A percentile compares a stretch with the other conserved stretches of the same genome.
Conservation (phyloP, 2,329 filamentous ascomycete genomes). For the Aspergillus fumigatiaffinis region DNA sequence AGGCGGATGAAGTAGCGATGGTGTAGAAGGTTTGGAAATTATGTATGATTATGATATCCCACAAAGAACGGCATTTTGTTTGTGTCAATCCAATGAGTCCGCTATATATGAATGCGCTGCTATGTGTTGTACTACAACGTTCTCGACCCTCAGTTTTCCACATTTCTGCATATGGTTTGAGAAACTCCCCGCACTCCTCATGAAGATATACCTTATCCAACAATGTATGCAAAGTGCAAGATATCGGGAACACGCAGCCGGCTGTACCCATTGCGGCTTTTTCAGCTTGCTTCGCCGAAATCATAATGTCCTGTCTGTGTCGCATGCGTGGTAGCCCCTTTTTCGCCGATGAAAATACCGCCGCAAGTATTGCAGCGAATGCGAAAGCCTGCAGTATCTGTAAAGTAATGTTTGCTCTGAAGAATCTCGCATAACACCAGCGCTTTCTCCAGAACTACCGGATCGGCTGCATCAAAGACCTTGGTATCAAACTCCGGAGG, state of each 20-base stretch:
- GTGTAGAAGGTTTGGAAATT: conserved; percentile 19
- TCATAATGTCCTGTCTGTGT: conserved; percentile 46
- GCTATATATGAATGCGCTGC: background rate
- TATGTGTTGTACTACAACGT: background rate
- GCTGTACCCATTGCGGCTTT: background rate
- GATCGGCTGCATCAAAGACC: conserved; percentile 61
- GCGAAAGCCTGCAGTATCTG: conserved; percentile 75
- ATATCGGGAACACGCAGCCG: background rate
- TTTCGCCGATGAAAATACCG: conserved; percentile 42
- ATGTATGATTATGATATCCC: conserved; percentile 15
- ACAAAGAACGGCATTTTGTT: background rate
- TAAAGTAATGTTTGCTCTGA: conserved; percentile 74
- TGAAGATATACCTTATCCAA: background rate
- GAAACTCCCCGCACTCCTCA: background rate
- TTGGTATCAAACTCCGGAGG: conserved; percentile 76
- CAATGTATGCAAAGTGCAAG: background rate
- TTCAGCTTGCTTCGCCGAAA: conserved; percentile 45
- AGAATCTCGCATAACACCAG: conserved; percentile 63
- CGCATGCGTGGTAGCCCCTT: conserved; percentile 45
- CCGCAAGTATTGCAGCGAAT: conserved; percentile 68
- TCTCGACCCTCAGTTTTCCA: background rate
- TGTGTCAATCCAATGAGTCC: background rate
- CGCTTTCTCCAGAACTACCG: conserved; percentile 57
- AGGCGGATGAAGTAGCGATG: conserved; percentile 40
- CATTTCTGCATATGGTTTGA: background rate